Base-by-base conservation (phyloP, 1,284 basidiomycete species). In the Boletus semigastroideus region DNA sequence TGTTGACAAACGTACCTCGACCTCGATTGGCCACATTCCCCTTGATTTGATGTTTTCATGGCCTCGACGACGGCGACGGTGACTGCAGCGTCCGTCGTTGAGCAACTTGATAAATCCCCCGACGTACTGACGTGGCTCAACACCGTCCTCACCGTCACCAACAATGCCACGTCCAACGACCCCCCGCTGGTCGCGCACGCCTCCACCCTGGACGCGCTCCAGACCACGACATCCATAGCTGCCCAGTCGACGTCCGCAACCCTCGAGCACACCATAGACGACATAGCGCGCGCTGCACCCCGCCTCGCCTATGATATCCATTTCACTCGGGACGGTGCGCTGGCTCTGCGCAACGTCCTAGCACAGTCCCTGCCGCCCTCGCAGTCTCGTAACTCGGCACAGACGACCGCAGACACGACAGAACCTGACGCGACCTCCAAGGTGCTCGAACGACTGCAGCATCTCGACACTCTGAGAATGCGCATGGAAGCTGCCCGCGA, bases 221-320 rank as follows among this genome's bases (percentile, higher is more conserved):
- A 97, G 17, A 77, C 76, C 0, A 79, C 84, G 16, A 79, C 96
- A 20, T 91, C 94, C 53, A 80, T 94, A 34, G 84, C 92, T 27
- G 86, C 84, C 41, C 88, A 93, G 67, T 94, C 96, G 62, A 94
- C 92, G 0, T 90, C 92, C 2, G 75, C 84, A 7, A 77, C 87
- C 44, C 82, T 97, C 44, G 94, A 97, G 68, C 85, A 86, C 58
- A 82, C 85, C 42, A 94, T 98, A 55, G 87, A 92, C 64, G 92
- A 95, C 63, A 90, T 96, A 43, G 92, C 92, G 2, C 82, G 92
- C 45, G 84, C 86, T 5, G 86, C 95, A 11, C 92, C 94, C 6
- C 82, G 94, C 34, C 78, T 98, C 42, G 86, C 87, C 2, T 97
- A 96, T 66, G 94, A 97, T 70, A 76, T 98, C 19, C 94, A 97